These are phyloP conservation scores for Yamadazyma atlantica DNA, from an alignment of 1,139 yeast species.

Conservation along the genomic window DNA sequence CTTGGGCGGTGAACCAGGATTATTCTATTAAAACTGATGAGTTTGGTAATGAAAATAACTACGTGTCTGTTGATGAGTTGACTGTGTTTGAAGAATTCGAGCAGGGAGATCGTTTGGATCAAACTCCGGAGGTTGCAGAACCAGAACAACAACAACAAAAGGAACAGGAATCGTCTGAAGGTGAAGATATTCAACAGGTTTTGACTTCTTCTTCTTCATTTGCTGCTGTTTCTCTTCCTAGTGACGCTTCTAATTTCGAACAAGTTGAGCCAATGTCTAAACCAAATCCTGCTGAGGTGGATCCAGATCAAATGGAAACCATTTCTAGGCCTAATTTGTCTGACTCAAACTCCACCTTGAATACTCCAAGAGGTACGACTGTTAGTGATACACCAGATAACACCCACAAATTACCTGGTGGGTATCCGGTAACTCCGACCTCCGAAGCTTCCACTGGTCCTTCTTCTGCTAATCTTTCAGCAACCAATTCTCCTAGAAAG, in stretches of 20 bases:
- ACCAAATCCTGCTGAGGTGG: not conserved
- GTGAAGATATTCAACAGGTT: constrained; percentile 20
- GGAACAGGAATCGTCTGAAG: not conserved
- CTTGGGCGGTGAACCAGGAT: constrained; percentile 31
- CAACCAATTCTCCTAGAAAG: constrained; percentile 1
- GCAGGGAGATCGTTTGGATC: constrained; percentile 4
- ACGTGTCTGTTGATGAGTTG: constrained; percentile 30
- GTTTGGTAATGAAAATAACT: constrained; percentile 40
- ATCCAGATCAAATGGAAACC: not conserved
- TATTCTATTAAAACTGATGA: constrained; percentile 32
- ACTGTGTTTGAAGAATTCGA: constrained; percentile 16
- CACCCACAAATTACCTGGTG: constrained; percentile 7
- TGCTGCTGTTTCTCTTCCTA: constrained; percentile 38
- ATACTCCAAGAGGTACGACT: constrained; percentile 5
- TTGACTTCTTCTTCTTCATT: constrained; percentile 39
- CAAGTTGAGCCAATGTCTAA: constrained; percentile 5
- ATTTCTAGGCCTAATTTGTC: constrained; percentile 6
- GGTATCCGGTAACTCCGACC: constrained; percentile 13
- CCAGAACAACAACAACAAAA: not conserved
- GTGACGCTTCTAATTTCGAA: constrained; percentile 11
- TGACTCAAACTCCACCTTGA: constrained; percentile 15
- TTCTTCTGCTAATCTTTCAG: constrained; percentile 3
- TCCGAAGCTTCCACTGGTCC: constrained; percentile 4
- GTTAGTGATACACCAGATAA: constrained; percentile 1
- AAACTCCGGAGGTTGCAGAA: no score